These are phyloP conservation scores for Saussurea involucrata DNA, from an alignment of 129 eudicot species.

Conservation along the genomic window DNA sequence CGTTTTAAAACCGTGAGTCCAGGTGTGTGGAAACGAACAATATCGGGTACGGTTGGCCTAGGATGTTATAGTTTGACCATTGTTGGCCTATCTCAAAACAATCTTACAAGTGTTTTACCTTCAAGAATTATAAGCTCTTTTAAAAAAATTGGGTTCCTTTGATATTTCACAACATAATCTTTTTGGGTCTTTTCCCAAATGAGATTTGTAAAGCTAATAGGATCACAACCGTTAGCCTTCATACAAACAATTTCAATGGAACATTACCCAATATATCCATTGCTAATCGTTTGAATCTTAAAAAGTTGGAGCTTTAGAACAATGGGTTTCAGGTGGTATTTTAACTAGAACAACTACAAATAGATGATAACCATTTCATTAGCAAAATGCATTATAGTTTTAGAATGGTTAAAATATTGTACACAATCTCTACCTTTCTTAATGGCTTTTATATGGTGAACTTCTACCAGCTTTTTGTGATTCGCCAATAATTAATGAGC, in stretches of 20 bases:
- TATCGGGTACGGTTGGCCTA: too few species aligned
- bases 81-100: slow-evolving; percentile 78
- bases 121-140: slow-evolving; percentile 33
- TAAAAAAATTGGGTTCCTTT: slow-evolving; percentile 50
- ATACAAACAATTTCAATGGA: slow-evolving; percentile 70
- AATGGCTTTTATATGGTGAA: slow-evolving; percentile 75
- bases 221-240: slow-evolving; percentile 48
- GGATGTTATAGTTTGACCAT: too few species aligned
- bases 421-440: slow-evolving; percentile 78
- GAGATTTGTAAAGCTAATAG: slow-evolving; percentile 56
- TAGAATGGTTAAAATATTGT: slow-evolving; percentile 64
- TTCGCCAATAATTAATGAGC: slow-evolving; percentile 67
- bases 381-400: slow-evolving; percentile 65
- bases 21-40: too few species aligned
- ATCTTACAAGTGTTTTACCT: slow-evolving; percentile 71
- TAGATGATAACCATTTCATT: slow-evolving; percentile 80
- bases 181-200: slow-evolving; percentile 61
- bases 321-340: slow-evolving; percentile 70
- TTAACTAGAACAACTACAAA: slow-evolving; percentile 86
- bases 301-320: slow-evolving; percentile 78
- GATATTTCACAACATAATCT: slow-evolving; percentile 81
- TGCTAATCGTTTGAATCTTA: slow-evolving; percentile 53
- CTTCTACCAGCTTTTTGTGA: slow-evolving; percentile 72
- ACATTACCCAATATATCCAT: slow-evolving; percentile 39
- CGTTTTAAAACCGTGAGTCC: too few species aligned